phyloP scores from a whole-genome alignment of 441 rosid genomes.

The Daphne laureola region DNA sequence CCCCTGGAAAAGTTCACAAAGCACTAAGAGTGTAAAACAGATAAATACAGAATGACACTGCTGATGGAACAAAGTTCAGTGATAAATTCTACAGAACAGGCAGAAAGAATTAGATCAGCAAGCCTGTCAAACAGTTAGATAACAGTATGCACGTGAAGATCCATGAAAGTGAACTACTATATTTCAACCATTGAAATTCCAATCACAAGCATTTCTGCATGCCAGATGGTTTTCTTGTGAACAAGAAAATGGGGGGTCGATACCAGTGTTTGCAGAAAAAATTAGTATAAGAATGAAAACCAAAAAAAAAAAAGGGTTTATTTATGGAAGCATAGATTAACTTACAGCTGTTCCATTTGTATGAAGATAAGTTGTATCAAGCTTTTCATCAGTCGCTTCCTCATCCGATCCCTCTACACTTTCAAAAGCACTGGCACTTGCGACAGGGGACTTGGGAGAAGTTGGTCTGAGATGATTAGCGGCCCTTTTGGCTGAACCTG shows the following conservation, averaged over 20 bases:
- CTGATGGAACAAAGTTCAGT: too few relatives aligned
- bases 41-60: constrained; percentile 1
- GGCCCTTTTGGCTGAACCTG: constrained; percentile 45
- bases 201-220: not conserved
- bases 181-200: too few relatives aligned
- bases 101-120: too few relatives aligned
- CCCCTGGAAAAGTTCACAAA: constrained; percentile 28
- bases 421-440: constrained; percentile 88
- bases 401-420: constrained; percentile 90
- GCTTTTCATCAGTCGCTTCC: constrained; percentile 60
- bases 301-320: too few relatives aligned
- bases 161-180: too few relatives aligned
- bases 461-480: constrained; percentile 65
- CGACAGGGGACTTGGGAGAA: constrained; percentile 91
- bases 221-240: not conserved
- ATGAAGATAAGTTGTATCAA: constrained; percentile 57
- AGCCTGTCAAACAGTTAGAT: too few relatives aligned
- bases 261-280: too few relatives aligned
- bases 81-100: not conserved
- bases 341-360: constrained; percentile 77
- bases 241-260: constrained; percentile 3
- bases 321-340: constrained; percentile 7
- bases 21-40: constrained; percentile 1
- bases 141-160: too few relatives aligned
- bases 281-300: not conserved